Conservation (phyloP, 225 moss, liverwort and hornwort species). For the Marchantia paleacea region DNA sequence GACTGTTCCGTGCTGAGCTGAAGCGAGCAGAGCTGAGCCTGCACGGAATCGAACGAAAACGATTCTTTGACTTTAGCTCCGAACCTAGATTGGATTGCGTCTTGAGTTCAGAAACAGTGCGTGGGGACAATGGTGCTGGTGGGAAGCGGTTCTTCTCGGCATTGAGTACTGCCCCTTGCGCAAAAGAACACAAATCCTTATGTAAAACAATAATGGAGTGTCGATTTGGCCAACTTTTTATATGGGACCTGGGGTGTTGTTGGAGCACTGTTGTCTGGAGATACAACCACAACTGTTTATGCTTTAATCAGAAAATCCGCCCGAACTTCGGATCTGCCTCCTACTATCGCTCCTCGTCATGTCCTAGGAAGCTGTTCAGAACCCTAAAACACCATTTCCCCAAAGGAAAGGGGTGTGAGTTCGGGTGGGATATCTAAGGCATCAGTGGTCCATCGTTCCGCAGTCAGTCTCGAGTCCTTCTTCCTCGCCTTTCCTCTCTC, state of each 20-base stretch:
- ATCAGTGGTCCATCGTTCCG: background rate
- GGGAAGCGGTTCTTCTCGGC: background rate
- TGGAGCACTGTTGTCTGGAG: background rate
- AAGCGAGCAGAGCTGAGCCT: background rate
- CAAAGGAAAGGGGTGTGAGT: background rate
- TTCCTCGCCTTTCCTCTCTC: background rate
- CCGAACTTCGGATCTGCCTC: slow-evolving; percentile 11
- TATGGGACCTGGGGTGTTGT: slow-evolving; percentile 1
- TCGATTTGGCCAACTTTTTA: slow-evolving; percentile 4
- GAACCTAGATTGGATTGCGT: background rate
- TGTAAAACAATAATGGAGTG: slow-evolving; percentile 3
- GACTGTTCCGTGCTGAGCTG: slow-evolving; percentile 9
- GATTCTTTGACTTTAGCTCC: background rate
- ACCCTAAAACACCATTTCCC: background rate
- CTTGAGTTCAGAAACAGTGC: background rate
- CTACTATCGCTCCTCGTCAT: slow-evolving; percentile 2
- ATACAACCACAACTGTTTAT: background rate
- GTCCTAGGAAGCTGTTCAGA: slow-evolving; percentile 6
- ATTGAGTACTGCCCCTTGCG: background rate
- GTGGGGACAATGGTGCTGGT: background rate
- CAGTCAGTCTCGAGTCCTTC: background rate
- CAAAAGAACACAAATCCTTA: background rate
- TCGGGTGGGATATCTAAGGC: background rate
- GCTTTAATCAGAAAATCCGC: background rate
- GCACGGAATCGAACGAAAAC: slow-evolving; percentile 1